phyloP scores from a whole-genome alignment of 208 protist genomes.

The Leishmania arabica region DNA sequence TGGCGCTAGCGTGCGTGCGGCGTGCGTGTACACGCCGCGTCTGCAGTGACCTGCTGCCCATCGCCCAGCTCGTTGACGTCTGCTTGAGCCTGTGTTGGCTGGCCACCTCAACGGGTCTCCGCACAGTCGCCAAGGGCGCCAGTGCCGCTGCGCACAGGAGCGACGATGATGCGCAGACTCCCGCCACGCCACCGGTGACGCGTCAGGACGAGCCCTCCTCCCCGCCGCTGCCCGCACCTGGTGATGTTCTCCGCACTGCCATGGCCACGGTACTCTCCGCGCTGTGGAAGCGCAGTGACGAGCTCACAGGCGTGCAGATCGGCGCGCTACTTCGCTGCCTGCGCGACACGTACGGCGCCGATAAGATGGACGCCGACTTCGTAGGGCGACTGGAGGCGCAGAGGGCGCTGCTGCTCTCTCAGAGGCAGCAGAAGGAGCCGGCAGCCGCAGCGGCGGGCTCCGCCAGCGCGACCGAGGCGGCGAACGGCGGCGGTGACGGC shows the following conservation, averaged over 20 bases:
- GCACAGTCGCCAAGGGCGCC: background rate
- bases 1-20: constrained; percentile 51
- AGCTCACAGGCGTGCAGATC: constrained; percentile 47
- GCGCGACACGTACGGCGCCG: constrained; percentile 50
- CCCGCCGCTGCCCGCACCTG: background rate
- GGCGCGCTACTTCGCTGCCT: constrained; percentile 70
- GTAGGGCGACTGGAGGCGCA: constrained; percentile 62
- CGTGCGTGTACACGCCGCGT: constrained; percentile 41
- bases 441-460: background rate
- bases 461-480: background rate
- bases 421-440: background rate
- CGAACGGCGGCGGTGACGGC: background rate
- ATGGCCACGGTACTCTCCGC: constrained; percentile 58
- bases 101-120: background rate
- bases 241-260: constrained; percentile 19
- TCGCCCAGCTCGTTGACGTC: constrained; percentile 50
- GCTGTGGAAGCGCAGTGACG: constrained; percentile 74
- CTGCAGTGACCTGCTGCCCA: constrained; percentile 34
- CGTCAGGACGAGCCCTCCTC: background rate
- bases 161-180: background rate
- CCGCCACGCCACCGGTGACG: no score
- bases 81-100: constrained; percentile 61
- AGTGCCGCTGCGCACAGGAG: background rate
- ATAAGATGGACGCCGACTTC: constrained; percentile 69
- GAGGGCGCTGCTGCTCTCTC: constrained; percentile 3